Base-by-base conservation (phyloP, 768 basidiomycete genomes). In the Kwoniella europaea region DNA sequence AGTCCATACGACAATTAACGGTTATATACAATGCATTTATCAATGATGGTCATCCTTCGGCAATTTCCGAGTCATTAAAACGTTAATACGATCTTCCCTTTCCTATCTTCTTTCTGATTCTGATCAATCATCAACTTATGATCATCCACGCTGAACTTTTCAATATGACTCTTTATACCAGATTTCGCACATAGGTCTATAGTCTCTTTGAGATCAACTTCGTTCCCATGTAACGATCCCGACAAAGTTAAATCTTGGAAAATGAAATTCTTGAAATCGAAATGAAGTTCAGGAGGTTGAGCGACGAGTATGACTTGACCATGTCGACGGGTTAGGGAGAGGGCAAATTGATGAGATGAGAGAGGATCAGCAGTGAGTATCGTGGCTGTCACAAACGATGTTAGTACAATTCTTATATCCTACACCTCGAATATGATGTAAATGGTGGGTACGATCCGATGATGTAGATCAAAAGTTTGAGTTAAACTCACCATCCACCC, bases 301-400 rank as follows among this genome's bases (percentile, higher is more conserved):
- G 71, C 63, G n/a, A 72, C 71, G 20, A 72, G 22, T 20, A 75
- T 67, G 44, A 75, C n/a, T 12, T 63, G 56, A n/a, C 74, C 74
- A 52, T 75, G 74, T 50, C 56, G 52, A 9, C 65, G 43, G 7
- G 63, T 63, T 15, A 75, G 20, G 16, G 24, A 20, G n/a, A 56
- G 16, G 6, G 67, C 74, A 60, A 66, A 75, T 13, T 27, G n/a
- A 20, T 71, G 71, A 4, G 71, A 63, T 7, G 71, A 42, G 12
- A 22, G 15, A n/a, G 73, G 60, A 57, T 74, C 73, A 27, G 73
- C 65, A 5, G 67, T 65, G 7, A 68, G 50, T 53, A 74, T 70
- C 24, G 70, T 62, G 15, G 65, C 72, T 73, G 52, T 13, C 35
- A 35, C 35, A 35, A 35, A 35, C 7, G 35, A 35, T 35, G 35